Conservation (phyloP, 2,329 filamentous ascomycete species). For the Diplocarpon mali region DNA sequence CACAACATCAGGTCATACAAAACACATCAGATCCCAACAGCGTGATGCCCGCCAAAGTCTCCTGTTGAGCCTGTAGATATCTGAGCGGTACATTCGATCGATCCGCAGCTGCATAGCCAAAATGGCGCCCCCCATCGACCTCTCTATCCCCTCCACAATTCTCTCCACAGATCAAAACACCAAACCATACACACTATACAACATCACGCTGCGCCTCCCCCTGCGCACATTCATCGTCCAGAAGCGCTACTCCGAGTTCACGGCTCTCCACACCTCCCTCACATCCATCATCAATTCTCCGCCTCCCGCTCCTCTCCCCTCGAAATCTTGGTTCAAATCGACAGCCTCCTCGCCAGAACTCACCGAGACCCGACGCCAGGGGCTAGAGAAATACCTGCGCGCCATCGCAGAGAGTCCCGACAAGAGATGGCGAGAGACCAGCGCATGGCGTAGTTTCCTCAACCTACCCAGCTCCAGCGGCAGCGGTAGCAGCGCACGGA, state of each 20-base stretch:
- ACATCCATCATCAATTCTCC: conserved; percentile 46
- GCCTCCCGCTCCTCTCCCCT: conserved; percentile 57
- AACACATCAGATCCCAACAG: no score
- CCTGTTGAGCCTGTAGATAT: no score
- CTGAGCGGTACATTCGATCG: not conserved
- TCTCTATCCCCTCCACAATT: conserved; percentile 30
- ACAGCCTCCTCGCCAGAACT: conserved; percentile 59
- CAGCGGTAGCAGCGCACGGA: conserved; percentile 23
- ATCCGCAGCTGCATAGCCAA: not conserved
- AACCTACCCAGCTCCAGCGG: conserved; percentile 47
- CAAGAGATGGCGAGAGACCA: conserved; percentile 62
- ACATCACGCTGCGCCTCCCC: conserved; percentile 65
- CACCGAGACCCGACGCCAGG: conserved; percentile 57
- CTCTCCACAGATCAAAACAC: conserved; percentile 28
- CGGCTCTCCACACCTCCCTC: conserved; percentile 52
- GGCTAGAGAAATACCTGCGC: conserved; percentile 60
- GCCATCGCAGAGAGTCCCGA: conserved; percentile 65
- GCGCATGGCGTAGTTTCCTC: conserved; percentile 62
- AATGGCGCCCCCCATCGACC: conserved; percentile 56
- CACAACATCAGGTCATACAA: no score
- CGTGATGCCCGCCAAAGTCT: no score
- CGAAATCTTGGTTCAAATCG: conserved; percentile 67
- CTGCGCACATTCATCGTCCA: conserved; percentile 64
- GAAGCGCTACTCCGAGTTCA: conserved; percentile 78
- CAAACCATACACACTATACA: conserved; percentile 62